Evolutionary conservation across 2,329 filamentous ascomycete genomes (phyloP), one percentile per base, ranked within the genome.

Genomic region (Colletotrichum shisoi): DNA sequence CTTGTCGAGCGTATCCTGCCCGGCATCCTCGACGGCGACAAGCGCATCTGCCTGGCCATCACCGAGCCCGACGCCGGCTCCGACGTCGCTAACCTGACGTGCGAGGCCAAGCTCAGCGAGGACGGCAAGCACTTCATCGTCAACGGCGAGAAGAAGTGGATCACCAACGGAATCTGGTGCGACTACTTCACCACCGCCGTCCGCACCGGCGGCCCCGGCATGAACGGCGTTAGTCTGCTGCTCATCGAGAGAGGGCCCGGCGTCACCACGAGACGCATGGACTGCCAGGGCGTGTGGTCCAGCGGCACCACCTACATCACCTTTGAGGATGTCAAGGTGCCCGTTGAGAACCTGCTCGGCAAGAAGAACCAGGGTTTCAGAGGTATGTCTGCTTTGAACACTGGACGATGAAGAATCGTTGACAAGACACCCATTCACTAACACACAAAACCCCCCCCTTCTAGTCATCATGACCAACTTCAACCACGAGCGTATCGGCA

Each of bases 141-240:
- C 80, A 99, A 98, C 76, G 95, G 95, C 62, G 94, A 97, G 87
- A 98, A 99, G 91, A 99, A 99, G 83, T 98, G 95, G 94, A 98
- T 98, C 79, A 98, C 94, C 74, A 99, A 99, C 81, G 95, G 95
- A 75, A 88, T 97, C 75, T 97, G 93, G 93, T 87, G 85, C 70
- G 95, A 99, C 79, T 99, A 98, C 83, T 98, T 98, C 84, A 98
- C 95, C 62, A 96, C 92, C 15, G 95, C 94, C 31, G 95, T 99
- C 45, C 90, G 95, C 68, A 99, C 95, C 13, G 93, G 91, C 70
- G 90, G 89, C 40, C 83, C 87, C 27, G 95, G 95, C 72, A 98
- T 97, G 94, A 94, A 94, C 76, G 95, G 95, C 68, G 85, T 99
- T 69, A 92, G 89, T 37, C 86, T 98, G 58, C 87, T 99, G 58